phyloP scores from a whole-genome alignment of 805 yeast genomes.

The Candida saitoana region DNA sequence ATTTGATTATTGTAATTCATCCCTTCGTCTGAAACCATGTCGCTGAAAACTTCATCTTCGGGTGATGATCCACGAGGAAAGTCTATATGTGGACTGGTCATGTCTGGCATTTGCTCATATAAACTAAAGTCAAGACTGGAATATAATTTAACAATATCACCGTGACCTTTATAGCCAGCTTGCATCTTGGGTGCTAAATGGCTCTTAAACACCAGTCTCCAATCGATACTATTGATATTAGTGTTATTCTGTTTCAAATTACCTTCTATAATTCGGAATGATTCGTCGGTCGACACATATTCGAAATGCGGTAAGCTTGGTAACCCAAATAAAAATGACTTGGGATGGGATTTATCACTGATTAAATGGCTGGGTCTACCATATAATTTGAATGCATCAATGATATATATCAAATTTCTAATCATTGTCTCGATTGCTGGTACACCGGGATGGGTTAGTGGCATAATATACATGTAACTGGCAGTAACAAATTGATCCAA shows the following conservation, averaged over 20 bases:
- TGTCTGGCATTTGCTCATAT: constrained; percentile 3
- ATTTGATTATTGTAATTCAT: neutral
- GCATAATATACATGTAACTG: constrained; percentile 59
- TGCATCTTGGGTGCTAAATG: constrained; percentile 4
- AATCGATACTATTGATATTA: constrained; percentile 16
- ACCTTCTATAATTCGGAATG: constrained; percentile 16
- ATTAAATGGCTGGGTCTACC: constrained; percentile 73
- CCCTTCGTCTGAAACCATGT: neutral
- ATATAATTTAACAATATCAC: constrained; percentile 32
- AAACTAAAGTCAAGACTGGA: constrained; percentile 13
- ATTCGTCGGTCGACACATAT: constrained; percentile 40
- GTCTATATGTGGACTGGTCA: constrained; percentile 5
- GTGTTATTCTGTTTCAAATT: constrained; percentile 9
- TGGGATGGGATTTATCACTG: constrained; percentile 64
- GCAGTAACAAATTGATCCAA: constrained; percentile 28
- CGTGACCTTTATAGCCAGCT: constrained; percentile 29
- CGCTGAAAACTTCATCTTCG: neutral
- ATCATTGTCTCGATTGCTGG: constrained; percentile 69
- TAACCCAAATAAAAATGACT: constrained; percentile 67
- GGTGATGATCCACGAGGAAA: constrained; percentile 4
- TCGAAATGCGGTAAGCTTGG: constrained; percentile 71
- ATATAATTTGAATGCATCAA: constrained; percentile 66
- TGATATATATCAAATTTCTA: constrained; percentile 61
- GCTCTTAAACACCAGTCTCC: constrained; percentile 25
- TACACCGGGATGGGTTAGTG: constrained; percentile 69